Evolutionary conservation across 2,329 filamentous ascomycete genomes (phyloP).

Genomic region (Hypoxylon sp.): DNA sequence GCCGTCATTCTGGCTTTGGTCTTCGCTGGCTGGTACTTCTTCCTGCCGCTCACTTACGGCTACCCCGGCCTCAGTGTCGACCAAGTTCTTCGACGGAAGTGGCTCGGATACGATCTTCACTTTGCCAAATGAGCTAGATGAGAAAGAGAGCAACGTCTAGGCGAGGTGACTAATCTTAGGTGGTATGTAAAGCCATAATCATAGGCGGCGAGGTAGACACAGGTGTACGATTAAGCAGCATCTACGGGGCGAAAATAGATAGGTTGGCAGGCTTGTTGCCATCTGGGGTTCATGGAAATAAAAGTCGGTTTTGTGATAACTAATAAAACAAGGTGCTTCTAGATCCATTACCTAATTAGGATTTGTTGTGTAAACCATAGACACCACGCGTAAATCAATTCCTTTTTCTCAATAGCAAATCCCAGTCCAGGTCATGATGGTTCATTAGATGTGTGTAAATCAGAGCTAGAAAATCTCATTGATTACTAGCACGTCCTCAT

Average conservation of each 20-base stretch:
- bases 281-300: constrained; percentile 26
- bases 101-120: constrained; percentile 97
- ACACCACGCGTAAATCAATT: constrained; percentile 29
- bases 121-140: constrained; percentile 83
- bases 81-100: constrained; percentile 87
- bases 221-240: constrained; percentile 49
- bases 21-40: constrained; percentile 89
- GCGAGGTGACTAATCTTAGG: constrained; percentile 25
- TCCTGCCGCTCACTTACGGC: constrained; percentile 94
- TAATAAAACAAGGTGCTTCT: constrained; percentile 18
- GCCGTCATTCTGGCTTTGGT: constrained; percentile 77
- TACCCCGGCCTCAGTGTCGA: constrained; percentile 87
- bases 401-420: constrained; percentile 24
- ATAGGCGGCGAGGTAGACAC: constrained; percentile 26
- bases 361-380: constrained; percentile 28
- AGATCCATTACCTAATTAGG: constrained; percentile 23
- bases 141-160: neutral
- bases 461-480: neutral
- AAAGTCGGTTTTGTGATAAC: constrained; percentile 41
- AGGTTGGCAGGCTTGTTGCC: constrained; percentile 37
- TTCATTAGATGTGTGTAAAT: neutral
- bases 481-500: neutral
- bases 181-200: constrained; percentile 34
- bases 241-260: constrained; percentile 43
- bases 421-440: neutral